phyloP scores from a whole-genome alignment of 2,329 filamentous ascomycete genomes.

The Ceratocystis smalleyi region DNA sequence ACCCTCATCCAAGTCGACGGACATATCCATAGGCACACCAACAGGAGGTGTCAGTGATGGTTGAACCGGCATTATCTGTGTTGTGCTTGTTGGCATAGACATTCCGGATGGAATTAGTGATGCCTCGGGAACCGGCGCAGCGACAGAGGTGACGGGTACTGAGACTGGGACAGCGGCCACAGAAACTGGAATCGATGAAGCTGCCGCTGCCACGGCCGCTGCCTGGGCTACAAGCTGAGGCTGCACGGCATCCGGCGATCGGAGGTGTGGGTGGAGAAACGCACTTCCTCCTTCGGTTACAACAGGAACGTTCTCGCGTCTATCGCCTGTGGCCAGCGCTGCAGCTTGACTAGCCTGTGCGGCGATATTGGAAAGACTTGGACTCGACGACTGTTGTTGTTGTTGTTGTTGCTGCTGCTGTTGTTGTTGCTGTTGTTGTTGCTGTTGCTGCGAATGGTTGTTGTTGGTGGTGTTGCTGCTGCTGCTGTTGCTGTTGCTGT shows the following conservation, averaged over 20 bases:
- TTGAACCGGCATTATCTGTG: constrained; percentile 3
- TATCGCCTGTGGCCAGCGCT: not conserved
- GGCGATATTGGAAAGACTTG: constrained; percentile 6
- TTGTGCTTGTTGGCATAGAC: constrained; percentile 1
- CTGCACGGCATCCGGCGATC: not conserved
- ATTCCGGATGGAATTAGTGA: constrained; percentile 26
- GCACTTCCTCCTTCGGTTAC: not conserved
- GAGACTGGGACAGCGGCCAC: not conserved
- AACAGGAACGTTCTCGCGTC: not conserved
- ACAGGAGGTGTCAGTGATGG: not conserved
- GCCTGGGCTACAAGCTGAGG: not conserved
- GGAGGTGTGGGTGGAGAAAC: constrained; percentile 4
- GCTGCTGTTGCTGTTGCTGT: not conserved
- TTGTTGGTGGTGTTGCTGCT: not conserved
- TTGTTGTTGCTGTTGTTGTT: not conserved
- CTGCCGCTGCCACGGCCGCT: not conserved
- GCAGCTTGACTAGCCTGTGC: constrained; percentile 9
- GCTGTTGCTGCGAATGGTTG: not conserved
- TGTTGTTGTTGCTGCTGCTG: not conserved
- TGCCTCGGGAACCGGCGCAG: constrained; percentile 17
- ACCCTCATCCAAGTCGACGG: constrained; percentile 23
- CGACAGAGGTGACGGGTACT: constrained; percentile 1
- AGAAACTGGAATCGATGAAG: not conserved
- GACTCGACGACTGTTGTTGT: not conserved
- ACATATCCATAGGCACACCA: constrained; percentile 19